A percentile compares a stretch with the other conserved stretches of the same genome.
Evolutionary conservation across 257 asterid species (phyloP).

Genomic region (Rubia yunnanensis): DNA sequence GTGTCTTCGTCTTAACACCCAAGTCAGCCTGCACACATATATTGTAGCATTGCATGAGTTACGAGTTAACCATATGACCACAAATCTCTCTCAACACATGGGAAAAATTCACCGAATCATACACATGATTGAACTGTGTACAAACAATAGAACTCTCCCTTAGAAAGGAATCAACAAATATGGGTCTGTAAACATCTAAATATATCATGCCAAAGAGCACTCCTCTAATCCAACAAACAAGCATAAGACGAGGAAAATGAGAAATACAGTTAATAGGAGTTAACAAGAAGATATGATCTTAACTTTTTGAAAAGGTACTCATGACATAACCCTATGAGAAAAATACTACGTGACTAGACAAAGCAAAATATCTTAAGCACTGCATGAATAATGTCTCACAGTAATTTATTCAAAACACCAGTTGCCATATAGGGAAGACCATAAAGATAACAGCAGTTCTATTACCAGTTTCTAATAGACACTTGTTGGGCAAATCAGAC

Average conservation of each 20-base stretch:
- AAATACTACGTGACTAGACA: neutral
- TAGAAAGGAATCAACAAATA: neutral
- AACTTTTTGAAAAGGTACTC: neutral
- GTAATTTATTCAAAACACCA: neutral
- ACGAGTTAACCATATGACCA: neutral
- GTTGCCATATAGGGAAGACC: neutral
- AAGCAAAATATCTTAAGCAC: neutral
- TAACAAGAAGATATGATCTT: neutral
- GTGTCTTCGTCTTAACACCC: constrained; percentile 99
- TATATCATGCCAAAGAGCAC: neutral
- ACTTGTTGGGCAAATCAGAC: neutral
- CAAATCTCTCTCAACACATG: neutral
- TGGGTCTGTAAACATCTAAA: neutral
- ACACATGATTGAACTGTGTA: neutral
- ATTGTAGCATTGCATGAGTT: constrained; percentile 8
- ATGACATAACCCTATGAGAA: neutral
- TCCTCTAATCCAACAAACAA: neutral
- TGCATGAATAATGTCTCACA: neutral
- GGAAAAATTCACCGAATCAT: neutral
- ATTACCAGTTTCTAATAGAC: neutral
- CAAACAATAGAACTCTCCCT: neutral
- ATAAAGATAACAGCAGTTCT: neutral
- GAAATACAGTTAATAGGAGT: neutral
- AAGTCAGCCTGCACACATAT: constrained; percentile 76
- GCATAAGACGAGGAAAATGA: neutral